Conservation (phyloP, 768 basidiomycete genomes). For the Pholiota conissans region DNA sequence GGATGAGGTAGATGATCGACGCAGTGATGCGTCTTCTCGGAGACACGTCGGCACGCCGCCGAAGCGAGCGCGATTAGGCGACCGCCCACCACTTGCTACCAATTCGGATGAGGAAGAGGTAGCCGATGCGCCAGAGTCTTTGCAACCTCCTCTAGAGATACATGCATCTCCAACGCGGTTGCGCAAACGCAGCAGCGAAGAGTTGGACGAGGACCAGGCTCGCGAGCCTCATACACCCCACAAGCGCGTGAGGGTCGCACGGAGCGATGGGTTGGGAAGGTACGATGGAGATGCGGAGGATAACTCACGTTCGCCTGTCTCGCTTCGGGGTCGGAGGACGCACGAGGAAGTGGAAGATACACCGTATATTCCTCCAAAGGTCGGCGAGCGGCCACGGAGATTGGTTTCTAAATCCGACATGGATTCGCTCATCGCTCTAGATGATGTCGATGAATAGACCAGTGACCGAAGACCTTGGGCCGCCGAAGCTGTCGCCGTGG, state of each 20-base stretch:
- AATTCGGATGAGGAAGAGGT: slow-evolving; percentile 11
- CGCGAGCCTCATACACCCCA: slow-evolving; percentile 11
- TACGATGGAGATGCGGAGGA: neutral
- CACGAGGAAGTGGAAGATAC: neutral
- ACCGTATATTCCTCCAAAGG: neutral
- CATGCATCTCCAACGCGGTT: slow-evolving; percentile 23
- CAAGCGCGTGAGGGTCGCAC: slow-evolving; percentile 19
- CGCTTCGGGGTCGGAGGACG: neutral
- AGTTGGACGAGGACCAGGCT: slow-evolving; percentile 36
- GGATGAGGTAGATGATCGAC: slow-evolving; percentile 11
- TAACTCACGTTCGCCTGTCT: neutral
- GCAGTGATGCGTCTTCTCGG: slow-evolving; percentile 18
- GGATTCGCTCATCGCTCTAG: neutral
- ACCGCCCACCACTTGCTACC: neutral
- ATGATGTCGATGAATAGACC: neutral
- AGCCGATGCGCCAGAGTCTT: neutral
- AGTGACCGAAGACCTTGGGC: neutral
- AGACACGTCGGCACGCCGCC: slow-evolving; percentile 29
- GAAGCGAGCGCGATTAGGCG: slow-evolving; percentile 23
- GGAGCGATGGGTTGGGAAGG: neutral
- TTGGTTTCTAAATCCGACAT: slow-evolving; percentile 1
- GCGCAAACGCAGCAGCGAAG: slow-evolving; percentile 52
- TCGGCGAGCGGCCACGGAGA: neutral
- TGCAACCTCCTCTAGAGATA: slow-evolving; percentile 11
- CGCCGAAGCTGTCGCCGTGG: neutral